A percentile compares a stretch with the other conserved stretches of the same genome.
phyloP scores from a whole-genome alignment of 2,329 filamentous ascomycete genomes.

The Paecilomyces fulvus region DNA sequence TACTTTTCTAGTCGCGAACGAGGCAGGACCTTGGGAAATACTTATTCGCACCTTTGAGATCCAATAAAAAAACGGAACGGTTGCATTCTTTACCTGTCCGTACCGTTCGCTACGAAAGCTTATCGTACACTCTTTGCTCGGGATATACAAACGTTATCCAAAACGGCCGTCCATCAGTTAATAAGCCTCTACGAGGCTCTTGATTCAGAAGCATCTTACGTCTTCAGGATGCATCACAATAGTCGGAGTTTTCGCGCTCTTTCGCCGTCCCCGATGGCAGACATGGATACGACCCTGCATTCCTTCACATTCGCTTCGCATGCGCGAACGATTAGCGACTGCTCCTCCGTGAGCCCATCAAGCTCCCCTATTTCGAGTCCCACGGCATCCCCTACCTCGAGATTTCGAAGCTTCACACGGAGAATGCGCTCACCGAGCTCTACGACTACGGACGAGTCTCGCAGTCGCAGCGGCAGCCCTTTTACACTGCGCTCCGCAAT shows the following conservation, averaged over 20 bases:
- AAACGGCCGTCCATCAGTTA: conserved; percentile 11
- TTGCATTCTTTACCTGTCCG: not conserved
- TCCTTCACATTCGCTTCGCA: conserved; percentile 18
- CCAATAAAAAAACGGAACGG: not conserved
- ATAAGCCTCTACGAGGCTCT: conserved; percentile 14
- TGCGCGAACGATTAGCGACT: conserved; percentile 12
- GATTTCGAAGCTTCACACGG: conserved; percentile 14
- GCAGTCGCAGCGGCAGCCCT: conserved; percentile 21
- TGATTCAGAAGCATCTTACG: conserved; percentile 2
- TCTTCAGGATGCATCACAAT: conserved; percentile 6
- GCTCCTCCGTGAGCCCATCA: conserved; percentile 17
- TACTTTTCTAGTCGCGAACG: not conserved
- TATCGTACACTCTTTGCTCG: not conserved
- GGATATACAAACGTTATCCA: conserved; percentile 1
- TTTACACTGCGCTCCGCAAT: conserved; percentile 18
- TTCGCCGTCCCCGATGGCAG: conserved; percentile 16
- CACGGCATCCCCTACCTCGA: conserved; percentile 21
- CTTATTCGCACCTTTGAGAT: not conserved
- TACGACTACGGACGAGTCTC: conserved; percentile 1
- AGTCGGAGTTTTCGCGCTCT: conserved; percentile 5
- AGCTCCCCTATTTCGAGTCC: conserved; percentile 22
- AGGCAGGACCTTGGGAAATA: not conserved
- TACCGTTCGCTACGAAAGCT: conserved; percentile 4
- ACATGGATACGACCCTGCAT: conserved; percentile 23
- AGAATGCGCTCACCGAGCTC: conserved; percentile 14